Evolutionary conservation across 768 basidiomycete species (phyloP).

Genomic region (Mycena epipterygia): DNA sequence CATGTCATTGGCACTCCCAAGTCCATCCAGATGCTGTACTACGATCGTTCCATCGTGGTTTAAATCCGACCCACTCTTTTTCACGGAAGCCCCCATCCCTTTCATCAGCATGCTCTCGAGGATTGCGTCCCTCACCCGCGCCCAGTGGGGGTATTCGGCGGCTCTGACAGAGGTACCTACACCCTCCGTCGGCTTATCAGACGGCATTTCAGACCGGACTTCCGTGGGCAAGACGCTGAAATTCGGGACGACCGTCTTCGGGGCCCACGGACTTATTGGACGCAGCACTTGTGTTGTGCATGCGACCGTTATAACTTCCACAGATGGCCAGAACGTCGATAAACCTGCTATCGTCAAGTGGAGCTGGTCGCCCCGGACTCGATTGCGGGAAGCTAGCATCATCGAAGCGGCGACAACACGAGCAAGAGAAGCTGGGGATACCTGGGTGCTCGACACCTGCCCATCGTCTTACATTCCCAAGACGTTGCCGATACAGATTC

Average conservation of each 20-base stretch:
- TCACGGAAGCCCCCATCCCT: neutral
- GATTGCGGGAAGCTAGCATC: too few relatives aligned
- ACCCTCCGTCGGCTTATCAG: neutral
- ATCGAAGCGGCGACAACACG: too few relatives aligned
- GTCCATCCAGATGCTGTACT: neutral
- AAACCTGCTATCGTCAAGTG: too few relatives aligned
- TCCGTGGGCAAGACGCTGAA: neutral
- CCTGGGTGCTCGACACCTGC: too few relatives aligned
- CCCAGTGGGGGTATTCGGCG: constrained; percentile 3
- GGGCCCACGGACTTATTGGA: neutral
- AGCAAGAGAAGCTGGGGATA: too few relatives aligned
- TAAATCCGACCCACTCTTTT: neutral
- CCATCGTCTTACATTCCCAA: too few relatives aligned
- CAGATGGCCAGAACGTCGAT: too few relatives aligned
- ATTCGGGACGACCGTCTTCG: neutral
- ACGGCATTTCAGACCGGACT: neutral
- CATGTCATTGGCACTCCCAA: too few relatives aligned
- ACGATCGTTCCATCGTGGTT: constrained; percentile 66
- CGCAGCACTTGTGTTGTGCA: constrained; percentile 17
- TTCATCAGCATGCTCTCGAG: constrained; percentile 1
- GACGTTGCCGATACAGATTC: too few relatives aligned
- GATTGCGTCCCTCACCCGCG: neutral
- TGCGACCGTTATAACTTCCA: too few relatives aligned
- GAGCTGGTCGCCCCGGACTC: too few relatives aligned
- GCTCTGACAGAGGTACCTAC: neutral